Evolutionary conservation across 768 basidiomycete genomes (phyloP).

Genomic region (Cytidiella melzeri): DNA sequence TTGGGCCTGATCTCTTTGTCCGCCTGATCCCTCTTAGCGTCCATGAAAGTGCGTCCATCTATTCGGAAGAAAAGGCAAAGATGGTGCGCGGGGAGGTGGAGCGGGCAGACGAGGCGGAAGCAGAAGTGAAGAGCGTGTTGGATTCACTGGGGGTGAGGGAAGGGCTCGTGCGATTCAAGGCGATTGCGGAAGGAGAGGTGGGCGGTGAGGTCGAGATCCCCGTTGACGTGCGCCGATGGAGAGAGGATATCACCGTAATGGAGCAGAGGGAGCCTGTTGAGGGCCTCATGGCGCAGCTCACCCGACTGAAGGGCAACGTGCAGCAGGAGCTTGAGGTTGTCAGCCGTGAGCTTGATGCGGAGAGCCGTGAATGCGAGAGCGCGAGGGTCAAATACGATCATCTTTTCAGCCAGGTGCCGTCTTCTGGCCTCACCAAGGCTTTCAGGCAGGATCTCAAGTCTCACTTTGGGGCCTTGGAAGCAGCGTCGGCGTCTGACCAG

Average conservation of each 20-base stretch:
- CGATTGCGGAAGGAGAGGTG: slow-evolving; percentile 62
- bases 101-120: slow-evolving; percentile 77
- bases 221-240: slow-evolving; percentile 64
- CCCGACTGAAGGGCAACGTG: slow-evolving; percentile 51
- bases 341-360: slow-evolving; percentile 66
- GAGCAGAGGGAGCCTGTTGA: slow-evolving; percentile 69
- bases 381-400: slow-evolving; percentile 86
- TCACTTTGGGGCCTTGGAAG: slow-evolving; percentile 63
- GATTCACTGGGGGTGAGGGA: slow-evolving; percentile 79
- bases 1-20: slow-evolving; percentile 87
- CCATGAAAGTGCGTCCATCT: slow-evolving; percentile 92
- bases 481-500: slow-evolving; percentile 72
- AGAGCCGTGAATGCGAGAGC: slow-evolving; percentile 82
- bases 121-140: slow-evolving; percentile 68
- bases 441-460: slow-evolving; percentile 76
- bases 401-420: slow-evolving; percentile 81
- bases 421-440: slow-evolving; percentile 62
- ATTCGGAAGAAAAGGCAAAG: slow-evolving; percentile 99
- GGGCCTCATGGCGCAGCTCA: slow-evolving; percentile 52
- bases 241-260: slow-evolving; percentile 63
- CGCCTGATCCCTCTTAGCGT: slow-evolving; percentile 88
- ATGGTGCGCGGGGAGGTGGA: slow-evolving; percentile 85
- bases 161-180: slow-evolving; percentile 59
- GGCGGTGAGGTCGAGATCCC: slow-evolving; percentile 63
- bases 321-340: slow-evolving; percentile 55